phyloP scores from a whole-genome alignment of 2,329 filamentous ascomycete species.

The Ophiosphaerella herpotricha region DNA sequence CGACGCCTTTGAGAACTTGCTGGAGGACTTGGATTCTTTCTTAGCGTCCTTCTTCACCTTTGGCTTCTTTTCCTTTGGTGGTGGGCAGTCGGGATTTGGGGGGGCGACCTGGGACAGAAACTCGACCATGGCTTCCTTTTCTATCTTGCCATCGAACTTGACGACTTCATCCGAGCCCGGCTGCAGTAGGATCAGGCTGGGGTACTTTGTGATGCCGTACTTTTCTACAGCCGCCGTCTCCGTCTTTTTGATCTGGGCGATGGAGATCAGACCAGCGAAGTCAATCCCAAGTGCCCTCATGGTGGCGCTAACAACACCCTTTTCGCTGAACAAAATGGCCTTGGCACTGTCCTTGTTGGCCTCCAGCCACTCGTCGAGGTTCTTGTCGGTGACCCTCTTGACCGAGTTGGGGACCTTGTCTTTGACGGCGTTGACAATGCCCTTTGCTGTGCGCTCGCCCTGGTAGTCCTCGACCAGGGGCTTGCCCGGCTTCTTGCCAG shows the following conservation, averaged over 20 bases:
- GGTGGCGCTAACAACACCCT: conserved; percentile 82
- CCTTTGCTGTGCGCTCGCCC: conserved; percentile 80
- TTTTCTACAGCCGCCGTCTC: conserved; percentile 71
- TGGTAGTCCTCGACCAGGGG: conserved; percentile 91
- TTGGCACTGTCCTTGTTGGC: conserved; percentile 73
- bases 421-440: conserved; percentile 82
- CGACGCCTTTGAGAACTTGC: conserved; percentile 57
- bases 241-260: conserved; percentile 85
- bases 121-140: conserved; percentile 77
- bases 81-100: conserved; percentile 78
- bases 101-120: conserved; percentile 80
- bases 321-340: conserved; percentile 90
- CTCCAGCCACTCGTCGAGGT: conserved; percentile 73
- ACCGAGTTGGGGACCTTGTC: conserved; percentile 93
- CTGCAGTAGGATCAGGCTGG: conserved; percentile 78
- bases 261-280: conserved; percentile 76
- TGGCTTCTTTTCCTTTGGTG: conserved; percentile 53
- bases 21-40: conserved; percentile 53
- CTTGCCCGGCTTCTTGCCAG: conserved; percentile 77
- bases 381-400: conserved; percentile 77
- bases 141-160: conserved; percentile 80
- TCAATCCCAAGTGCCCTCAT: conserved; percentile 87
- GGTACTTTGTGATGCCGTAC: conserved; percentile 79
- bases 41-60: conserved; percentile 51
- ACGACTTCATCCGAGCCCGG: conserved; percentile 70